These are phyloP conservation scores for Agarophyton chilense DNA, from an alignment of 23 red algal species.

Conservation along the genomic window DNA sequence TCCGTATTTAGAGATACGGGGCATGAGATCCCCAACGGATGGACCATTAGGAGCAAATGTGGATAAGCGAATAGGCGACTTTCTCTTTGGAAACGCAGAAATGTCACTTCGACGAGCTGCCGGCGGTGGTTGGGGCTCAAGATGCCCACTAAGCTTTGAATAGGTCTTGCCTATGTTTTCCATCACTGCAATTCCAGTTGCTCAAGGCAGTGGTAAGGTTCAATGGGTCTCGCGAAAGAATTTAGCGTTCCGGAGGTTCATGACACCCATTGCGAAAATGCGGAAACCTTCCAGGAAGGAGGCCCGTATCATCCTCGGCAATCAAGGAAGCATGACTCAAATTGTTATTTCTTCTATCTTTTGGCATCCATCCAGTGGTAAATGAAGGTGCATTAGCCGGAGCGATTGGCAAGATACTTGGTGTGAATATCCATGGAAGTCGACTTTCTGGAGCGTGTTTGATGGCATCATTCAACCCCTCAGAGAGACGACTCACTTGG, in stretches of 20 bases:
- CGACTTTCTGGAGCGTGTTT: constrained; percentile 3
- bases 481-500: background rate
- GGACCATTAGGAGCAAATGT: constrained; percentile 14
- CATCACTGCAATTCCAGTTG: background rate
- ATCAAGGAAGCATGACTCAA: background rate
- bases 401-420: background rate
- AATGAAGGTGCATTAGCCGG: background rate
- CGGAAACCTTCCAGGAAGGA: background rate
- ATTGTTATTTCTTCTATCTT: background rate
- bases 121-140: background rate
- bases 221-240: background rate
- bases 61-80: background rate
- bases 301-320: background rate
- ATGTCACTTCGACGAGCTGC: background rate
- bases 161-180: background rate
- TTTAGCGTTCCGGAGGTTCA: background rate
- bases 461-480: constrained; percentile 16
- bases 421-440: constrained; percentile 56
- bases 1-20: background rate
- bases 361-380: background rate
- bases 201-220: background rate
- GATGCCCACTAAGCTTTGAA: background rate
- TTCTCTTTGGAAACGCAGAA: constrained; percentile 8
- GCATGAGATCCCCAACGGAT: background rate
- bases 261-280: background rate